Evolutionary conservation across 805 yeast genomes (phyloP).

Genomic region (Ogataea saltuana): DNA sequence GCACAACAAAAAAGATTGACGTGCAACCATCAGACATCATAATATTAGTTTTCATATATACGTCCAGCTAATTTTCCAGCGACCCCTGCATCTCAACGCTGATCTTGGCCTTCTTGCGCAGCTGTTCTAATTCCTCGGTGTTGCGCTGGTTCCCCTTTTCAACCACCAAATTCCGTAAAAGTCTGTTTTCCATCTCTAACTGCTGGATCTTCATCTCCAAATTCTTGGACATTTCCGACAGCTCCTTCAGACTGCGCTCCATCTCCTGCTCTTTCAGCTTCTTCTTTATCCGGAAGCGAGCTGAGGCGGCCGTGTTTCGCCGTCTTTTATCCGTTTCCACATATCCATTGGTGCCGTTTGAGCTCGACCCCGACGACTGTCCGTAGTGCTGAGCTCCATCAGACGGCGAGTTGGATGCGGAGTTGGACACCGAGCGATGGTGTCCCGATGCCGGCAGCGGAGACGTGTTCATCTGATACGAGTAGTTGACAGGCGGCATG

Average conservation of each 20-base stretch:
- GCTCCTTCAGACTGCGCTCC: slow-evolving; percentile 72
- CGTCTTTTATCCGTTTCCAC: slow-evolving; percentile 70
- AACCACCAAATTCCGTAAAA: slow-evolving; percentile 78
- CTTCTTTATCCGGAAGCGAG: slow-evolving; percentile 89
- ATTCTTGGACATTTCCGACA: slow-evolving; percentile 63
- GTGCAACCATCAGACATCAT: too few relatives aligned
- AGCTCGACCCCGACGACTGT: background rate
- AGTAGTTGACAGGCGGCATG: background rate
- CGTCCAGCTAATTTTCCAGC: background rate
- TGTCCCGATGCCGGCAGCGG: slow-evolving; percentile 5
- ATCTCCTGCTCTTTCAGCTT: slow-evolving; percentile 89
- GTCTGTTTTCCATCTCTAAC: slow-evolving; percentile 88
- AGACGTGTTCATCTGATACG: background rate
- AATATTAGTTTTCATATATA: too few relatives aligned
- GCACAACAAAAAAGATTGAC: too few relatives aligned
- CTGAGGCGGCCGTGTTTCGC: slow-evolving; percentile 92
- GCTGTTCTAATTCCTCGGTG: slow-evolving; percentile 51
- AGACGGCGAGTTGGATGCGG: slow-evolving; percentile 1
- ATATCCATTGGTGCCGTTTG: slow-evolving; percentile 10
- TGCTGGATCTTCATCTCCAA: slow-evolving; percentile 78
- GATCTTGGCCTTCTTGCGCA: slow-evolving; percentile 48
- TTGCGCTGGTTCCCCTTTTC: slow-evolving; percentile 69
- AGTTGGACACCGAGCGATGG: slow-evolving; percentile 4
- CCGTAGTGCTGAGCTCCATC: background rate
- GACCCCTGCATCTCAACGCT: slow-evolving; percentile 24